phyloP scores from a whole-genome alignment of 208 protist species.

The Crithidia thermophila region DNA sequence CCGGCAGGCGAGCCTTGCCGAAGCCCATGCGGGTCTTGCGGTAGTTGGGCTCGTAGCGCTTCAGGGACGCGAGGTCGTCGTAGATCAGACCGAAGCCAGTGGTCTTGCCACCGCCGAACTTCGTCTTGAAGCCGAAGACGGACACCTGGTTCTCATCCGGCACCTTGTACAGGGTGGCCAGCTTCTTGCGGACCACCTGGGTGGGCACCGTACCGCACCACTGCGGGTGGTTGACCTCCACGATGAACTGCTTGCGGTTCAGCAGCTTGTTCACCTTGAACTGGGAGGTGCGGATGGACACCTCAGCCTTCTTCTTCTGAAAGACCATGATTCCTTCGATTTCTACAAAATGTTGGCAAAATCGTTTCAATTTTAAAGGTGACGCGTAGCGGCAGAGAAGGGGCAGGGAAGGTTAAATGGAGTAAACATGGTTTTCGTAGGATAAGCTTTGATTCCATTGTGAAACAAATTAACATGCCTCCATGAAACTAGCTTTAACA shows the following conservation, averaged over 20 bases:
- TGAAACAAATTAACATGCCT: too few relatives aligned
- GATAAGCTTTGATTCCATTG: too few relatives aligned
- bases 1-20: slow-evolving; percentile 83
- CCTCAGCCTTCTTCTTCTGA: slow-evolving; percentile 94
- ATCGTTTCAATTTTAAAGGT: too few relatives aligned
- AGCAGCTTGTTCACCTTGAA: slow-evolving; percentile 99
- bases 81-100: slow-evolving; percentile 99
- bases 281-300: slow-evolving; percentile 95
- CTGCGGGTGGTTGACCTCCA: slow-evolving; percentile 88
- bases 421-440: too few relatives aligned
- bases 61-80: slow-evolving; percentile 95
- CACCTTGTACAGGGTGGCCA: slow-evolving; percentile 98
- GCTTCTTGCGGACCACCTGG: slow-evolving; percentile 93
- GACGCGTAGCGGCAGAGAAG: slow-evolving; percentile 1
- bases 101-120: slow-evolving; percentile 99
- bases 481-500: too few relatives aligned
- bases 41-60: slow-evolving; percentile 99
- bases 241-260: slow-evolving; percentile 99
- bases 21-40: slow-evolving; percentile 95
- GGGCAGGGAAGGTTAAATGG: slow-evolving; percentile 11
- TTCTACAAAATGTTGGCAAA: too few relatives aligned
- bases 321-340: slow-evolving; percentile 83
- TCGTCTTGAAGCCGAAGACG: slow-evolving; percentile 98
- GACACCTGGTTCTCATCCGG: slow-evolving; percentile 95
- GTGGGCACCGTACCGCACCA: slow-evolving; percentile 95